Conservation (phyloP, 2,329 filamentous ascomycete genomes). For the Dendrostoma leiphaemia region DNA sequence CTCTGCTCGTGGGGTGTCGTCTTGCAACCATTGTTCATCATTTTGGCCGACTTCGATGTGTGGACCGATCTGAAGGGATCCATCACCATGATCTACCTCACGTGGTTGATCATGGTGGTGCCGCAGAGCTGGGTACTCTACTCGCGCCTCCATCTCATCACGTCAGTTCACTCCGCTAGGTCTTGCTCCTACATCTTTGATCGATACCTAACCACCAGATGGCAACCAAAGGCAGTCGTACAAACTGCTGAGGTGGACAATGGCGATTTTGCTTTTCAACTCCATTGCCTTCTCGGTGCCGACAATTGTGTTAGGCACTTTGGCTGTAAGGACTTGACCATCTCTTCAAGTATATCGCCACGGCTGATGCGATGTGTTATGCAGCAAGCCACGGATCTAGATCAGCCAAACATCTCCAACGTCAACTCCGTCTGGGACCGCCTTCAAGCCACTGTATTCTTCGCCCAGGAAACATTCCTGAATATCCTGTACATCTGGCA, state of each 20-base stretch:
- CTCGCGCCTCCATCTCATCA: constrained; percentile 30
- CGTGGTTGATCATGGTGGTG: constrained; percentile 31
- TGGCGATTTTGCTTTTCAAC: constrained; percentile 24
- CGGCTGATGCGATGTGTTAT: not conserved
- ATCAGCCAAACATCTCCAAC: constrained; percentile 21
- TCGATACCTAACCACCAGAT: not conserved
- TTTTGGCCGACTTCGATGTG: constrained; percentile 29
- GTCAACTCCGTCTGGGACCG: constrained; percentile 29
- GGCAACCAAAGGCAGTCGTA: not conserved
- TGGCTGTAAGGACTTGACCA: constrained; percentile 24
- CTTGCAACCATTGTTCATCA: constrained; percentile 29
- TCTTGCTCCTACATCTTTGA: not conserved
- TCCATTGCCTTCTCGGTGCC: constrained; percentile 28
- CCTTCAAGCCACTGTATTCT: constrained; percentile 31
- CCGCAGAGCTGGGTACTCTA: constrained; percentile 31
- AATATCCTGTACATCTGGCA: constrained; percentile 30
- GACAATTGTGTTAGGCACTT: constrained; percentile 27
- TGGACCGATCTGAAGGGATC: constrained; percentile 18
- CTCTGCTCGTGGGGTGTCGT: constrained; percentile 29
- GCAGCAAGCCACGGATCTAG: constrained; percentile 21
- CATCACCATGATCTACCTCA: constrained; percentile 28
- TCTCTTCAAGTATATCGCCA: not conserved
- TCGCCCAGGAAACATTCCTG: constrained; percentile 30
- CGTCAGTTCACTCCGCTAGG: constrained; percentile 19
- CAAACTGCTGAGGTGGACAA: constrained; percentile 23